Evolutionary conservation across 306 rosid species (phyloP).

Genomic region (Cucumis melo): DNA sequence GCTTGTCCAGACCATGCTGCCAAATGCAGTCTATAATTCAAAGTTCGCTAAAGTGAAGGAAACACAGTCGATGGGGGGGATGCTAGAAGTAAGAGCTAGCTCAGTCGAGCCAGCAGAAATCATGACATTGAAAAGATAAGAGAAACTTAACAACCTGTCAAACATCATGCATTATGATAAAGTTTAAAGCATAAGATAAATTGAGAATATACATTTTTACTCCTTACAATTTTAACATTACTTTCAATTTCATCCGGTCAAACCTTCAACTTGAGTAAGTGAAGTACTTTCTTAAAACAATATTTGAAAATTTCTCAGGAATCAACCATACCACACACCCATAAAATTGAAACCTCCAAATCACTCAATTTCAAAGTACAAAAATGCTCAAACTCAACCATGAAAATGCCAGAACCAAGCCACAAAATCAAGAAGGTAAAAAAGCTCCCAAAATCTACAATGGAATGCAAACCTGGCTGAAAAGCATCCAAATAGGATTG

Average conservation of each 20-base stretch:
- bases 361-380: background rate
- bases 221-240: background rate
- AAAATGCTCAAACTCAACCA: background rate
- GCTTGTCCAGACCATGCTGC: constrained; percentile 88
- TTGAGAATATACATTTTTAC: background rate
- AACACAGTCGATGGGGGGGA: constrained; percentile 20
- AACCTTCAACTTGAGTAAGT: background rate
- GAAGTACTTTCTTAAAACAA: background rate
- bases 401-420: background rate
- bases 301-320: background rate
- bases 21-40: constrained; percentile 58
- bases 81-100: background rate
- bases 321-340: background rate
- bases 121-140: background rate
- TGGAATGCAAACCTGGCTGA: background rate
- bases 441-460: background rate
- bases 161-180: background rate
- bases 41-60: constrained; percentile 37
- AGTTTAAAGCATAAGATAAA: background rate
- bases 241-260: background rate
- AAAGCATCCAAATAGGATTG: background rate
- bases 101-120: background rate
- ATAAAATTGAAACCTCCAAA: background rate
- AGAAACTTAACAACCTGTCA: background rate
- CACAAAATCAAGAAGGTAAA: background rate